Evolutionary conservation across 345 rosid species (phyloP), one percentile per base, ranked within the genome.

Genomic region (Brassica cretica): DNA sequence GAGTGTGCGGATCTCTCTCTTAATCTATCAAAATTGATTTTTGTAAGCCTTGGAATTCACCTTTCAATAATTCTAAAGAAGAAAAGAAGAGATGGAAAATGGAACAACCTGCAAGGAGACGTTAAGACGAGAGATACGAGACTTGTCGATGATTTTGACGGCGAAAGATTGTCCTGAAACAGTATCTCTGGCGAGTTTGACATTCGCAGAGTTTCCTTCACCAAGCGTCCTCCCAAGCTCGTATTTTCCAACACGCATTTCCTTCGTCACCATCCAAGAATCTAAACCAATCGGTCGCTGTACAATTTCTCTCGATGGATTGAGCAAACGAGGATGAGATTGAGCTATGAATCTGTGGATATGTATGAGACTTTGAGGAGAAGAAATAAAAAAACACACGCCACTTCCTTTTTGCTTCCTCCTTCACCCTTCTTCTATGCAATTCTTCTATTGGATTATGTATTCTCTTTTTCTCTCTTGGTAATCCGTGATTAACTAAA

Each of bases 201-300:
- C 98, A 77, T 92, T 90, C 0, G 90, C 98, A 18, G 89, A 94
- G 61, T 89, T 92, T 0, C 97, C 98, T 77, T 92, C 93, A 0
- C 98, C 98, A 1, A 94, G 89, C 8, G 97, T 94, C 71, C 83
- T 86, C 16, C 97, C 95, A 19, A 94, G 84, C 81, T 92, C 90
- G 87, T 94, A 94, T 80, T 90, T 92, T 2, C 96, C 96, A 37
- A 94, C 59, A 65, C 79, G 88, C 88, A 87, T 88, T 85, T 86
- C 91, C 86, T 75, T 80, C 21, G 44, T 61, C 75, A 76, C 83
- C 86, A 84, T 41, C 14, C 49, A 41, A 41, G 49, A 41, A 41
- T 41, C 49, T 41, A 41, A 41, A 41, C 49, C 49, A 41, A 3
- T 41, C 49, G 11, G 14, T 41, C 14, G 49, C 49, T 41, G 11